Conservation (phyloP, 192 early-diverging fungal genomes). For the Gaertneriomyces sp. region DNA sequence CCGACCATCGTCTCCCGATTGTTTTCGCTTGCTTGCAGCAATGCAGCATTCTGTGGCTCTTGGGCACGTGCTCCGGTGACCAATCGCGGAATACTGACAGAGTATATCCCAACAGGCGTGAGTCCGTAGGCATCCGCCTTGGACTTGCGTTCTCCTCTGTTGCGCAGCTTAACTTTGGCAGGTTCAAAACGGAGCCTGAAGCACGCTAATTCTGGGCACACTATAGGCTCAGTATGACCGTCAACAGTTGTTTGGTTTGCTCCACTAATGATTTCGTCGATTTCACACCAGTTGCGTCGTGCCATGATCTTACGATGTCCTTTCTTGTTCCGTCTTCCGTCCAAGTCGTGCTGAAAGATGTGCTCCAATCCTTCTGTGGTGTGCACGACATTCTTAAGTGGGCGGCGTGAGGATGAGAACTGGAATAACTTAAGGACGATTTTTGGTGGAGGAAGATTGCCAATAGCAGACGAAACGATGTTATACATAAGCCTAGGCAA, state of each 20-base stretch:
- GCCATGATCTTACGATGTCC: conserved; percentile 20
- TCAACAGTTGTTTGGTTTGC: not conserved
- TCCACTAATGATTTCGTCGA: conserved; percentile 13
- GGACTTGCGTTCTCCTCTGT: no score
- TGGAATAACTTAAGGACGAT: conserved; percentile 16
- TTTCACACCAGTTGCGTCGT: conserved; percentile 22
- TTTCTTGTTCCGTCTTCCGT: conserved; percentile 13
- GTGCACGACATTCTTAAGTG: conserved; percentile 10
- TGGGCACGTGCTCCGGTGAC: not conserved
- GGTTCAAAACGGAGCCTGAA: conserved; percentile 17
- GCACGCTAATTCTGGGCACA: conserved; percentile 2
- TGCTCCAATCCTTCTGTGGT: conserved; percentile 15
- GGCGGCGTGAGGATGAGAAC: conserved; percentile 12
- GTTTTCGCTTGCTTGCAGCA: conserved; percentile 6
- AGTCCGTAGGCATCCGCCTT: no score
- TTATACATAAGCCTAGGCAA: conserved; percentile 15
- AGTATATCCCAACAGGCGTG: conserved; percentile 3
- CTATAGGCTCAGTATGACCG: not conserved
- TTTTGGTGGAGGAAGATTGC: conserved; percentile 24
- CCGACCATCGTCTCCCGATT: not conserved
- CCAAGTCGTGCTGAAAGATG: conserved; percentile 22
- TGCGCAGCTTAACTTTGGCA: not conserved
- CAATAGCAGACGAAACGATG: conserved; percentile 22
- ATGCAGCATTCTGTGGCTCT: not conserved
- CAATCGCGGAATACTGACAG: conserved; percentile 12